A percentile compares a stretch with the other conserved stretches of the same genome.
phyloP scores from a whole-genome alignment of 2,329 filamentous ascomycete species.

The Aspergillus nomiae region DNA sequence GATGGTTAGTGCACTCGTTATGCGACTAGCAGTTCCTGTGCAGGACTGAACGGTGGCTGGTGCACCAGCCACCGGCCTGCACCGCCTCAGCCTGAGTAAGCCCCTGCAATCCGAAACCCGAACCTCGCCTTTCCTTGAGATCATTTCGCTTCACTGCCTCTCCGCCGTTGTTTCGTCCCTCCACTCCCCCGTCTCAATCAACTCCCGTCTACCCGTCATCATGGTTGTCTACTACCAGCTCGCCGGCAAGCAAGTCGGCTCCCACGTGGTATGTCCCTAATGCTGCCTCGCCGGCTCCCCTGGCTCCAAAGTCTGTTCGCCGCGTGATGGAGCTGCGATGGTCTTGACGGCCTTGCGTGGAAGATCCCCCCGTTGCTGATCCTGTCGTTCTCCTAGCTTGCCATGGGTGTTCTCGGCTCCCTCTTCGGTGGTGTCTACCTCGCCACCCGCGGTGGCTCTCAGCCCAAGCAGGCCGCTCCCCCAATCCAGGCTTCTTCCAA shows the following conservation, averaged over 20 bases:
- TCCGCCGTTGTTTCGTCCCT: constrained; percentile 7
- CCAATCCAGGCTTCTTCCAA: constrained; percentile 67
- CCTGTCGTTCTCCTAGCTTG: constrained; percentile 50
- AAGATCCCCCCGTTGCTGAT: neutral
- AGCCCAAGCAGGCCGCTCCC: constrained; percentile 51
- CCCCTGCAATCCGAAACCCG: constrained; percentile 14
- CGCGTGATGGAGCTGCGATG: neutral
- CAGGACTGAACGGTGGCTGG: constrained; percentile 1
- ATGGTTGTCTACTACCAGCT: constrained; percentile 57
- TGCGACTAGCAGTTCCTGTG: too few species aligned
- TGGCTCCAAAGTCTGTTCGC: constrained; percentile 16
- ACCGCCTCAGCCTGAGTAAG: constrained; percentile 1
- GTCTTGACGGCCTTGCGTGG: constrained; percentile 20
- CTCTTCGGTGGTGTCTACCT: constrained; percentile 51
- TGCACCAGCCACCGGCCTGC: neutral
- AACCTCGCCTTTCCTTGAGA: constrained; percentile 18
- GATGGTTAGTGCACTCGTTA: too few species aligned
- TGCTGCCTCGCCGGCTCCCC: constrained; percentile 1
- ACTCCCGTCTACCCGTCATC: constrained; percentile 34
- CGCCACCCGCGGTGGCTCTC: constrained; percentile 47
- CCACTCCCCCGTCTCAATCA: constrained; percentile 9
- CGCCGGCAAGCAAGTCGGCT: constrained; percentile 55
- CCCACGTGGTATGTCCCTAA: constrained; percentile 50
- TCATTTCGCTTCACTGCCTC: constrained; percentile 31
- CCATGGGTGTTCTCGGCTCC: constrained; percentile 59